Percentiles rank a stretch among this genome's conserved stretches.
phyloP scores from a whole-genome alignment of 495 filamentous ascomycete species.

The Hypoxylon rickii region DNA sequence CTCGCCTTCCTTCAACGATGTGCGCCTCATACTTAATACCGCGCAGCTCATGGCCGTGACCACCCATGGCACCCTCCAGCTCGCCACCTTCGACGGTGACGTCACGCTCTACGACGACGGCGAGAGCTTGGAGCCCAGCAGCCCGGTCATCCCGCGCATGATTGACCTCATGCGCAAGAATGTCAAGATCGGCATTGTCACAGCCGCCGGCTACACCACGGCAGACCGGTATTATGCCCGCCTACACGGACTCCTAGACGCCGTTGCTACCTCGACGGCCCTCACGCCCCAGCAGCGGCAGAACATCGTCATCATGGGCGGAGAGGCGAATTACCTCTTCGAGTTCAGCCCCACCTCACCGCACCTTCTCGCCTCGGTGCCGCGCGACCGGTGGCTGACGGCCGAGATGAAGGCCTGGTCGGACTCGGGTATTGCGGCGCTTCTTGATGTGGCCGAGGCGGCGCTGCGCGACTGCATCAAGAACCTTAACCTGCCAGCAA shows the following conservation, averaged over 20 bases:
- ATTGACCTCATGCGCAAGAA: constrained; percentile 62
- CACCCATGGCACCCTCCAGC: constrained; percentile 66
- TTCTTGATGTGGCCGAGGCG: constrained; percentile 85
- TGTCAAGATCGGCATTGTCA: constrained; percentile 90
- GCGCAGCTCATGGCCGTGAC: constrained; percentile 89
- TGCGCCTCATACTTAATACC: constrained; percentile 89
- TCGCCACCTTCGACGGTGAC: constrained; percentile 97
- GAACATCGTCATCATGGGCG: constrained; percentile 85
- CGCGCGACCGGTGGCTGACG: constrained; percentile 75
- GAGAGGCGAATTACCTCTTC: constrained; percentile 86
- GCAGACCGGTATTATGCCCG: constrained; percentile 80
- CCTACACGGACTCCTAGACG: constrained; percentile 81
- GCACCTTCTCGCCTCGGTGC: constrained; percentile 64
- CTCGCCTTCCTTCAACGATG: constrained; percentile 95
- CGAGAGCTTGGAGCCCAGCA: constrained; percentile 69
- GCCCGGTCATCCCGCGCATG: constrained; percentile 79
- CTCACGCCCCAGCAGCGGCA: constrained; percentile 67
- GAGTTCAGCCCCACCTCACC: constrained; percentile 63
- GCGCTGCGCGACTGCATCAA: constrained; percentile 78
- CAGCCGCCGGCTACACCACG: constrained; percentile 93
- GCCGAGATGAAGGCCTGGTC: constrained; percentile 87
- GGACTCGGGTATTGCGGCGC: constrained; percentile 71
- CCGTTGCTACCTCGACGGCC: constrained; percentile 65
- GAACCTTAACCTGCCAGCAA: constrained; percentile 75
- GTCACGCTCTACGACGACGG: constrained; percentile 97